Evolutionary conservation across 176 grass and related monocot species (phyloP), one percentile per base, ranked within the genome.

Genomic region (Saccharum officinarum): DNA sequence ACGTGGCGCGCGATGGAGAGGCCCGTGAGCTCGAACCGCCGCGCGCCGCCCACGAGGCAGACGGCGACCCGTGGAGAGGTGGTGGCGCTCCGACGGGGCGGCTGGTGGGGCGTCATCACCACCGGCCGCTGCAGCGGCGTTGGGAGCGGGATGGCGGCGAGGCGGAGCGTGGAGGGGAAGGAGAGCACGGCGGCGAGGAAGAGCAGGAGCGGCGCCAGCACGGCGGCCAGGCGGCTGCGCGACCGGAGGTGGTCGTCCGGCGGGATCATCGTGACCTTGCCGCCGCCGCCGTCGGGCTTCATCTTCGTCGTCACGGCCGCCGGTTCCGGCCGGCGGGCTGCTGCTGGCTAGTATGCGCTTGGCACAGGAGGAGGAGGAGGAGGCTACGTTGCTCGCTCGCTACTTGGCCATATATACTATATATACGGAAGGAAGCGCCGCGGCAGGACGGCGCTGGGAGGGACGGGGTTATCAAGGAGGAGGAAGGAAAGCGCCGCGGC

Each of bases 11-110:
- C 77, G 83, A 98, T 92, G 75, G 95, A 92, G 8, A 91, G 91
- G 1, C 93, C 93, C 36, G 95, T 98, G 66, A 98, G 85, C 89
- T 98, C 95, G 80, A 98, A 98, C 83, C 95, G 87, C 73, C 95
- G 87, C 6, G 93, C 91, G 0, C 89, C 95, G 57, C 95, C 95
- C 4, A 98, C 93, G 1, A 98, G 89, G 76, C 93, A 98, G 11
- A 98, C 88, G 22, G 95, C 95, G 22, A 92, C 74, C 3, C 5
- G 30, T 20, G 3, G 18, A 7, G 62, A 0, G 25, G 7, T 3
- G 23, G 13, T 1, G 30, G 10, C n/a, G 16, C 0, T 49, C 3
- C 0, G 49, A 34, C 7, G 46, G 5, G 0, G 23, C 10, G 45
- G 0, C 15, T 13, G n/a, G n/a, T n/a, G n/a, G n/a, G n/a, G n/a